These are phyloP conservation scores for Metarhizium brunneum DNA, from an alignment of 2,329 filamentous ascomycete species.

Conservation along the genomic window DNA sequence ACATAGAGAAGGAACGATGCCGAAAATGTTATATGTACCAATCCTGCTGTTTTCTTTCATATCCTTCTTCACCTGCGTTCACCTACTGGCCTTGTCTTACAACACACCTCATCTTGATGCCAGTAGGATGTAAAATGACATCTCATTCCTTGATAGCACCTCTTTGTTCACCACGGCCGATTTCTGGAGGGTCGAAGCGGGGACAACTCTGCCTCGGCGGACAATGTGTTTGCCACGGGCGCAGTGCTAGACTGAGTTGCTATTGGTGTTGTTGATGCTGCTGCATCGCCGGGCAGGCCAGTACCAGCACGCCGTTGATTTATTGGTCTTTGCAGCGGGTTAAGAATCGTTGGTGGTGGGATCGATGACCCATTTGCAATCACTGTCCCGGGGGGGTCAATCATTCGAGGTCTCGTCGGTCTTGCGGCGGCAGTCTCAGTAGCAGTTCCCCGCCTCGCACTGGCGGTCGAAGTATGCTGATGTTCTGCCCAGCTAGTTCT, in stretches of 20 bases:
- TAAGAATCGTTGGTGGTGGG: slow-evolving; percentile 1
- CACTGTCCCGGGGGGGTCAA: background rate
- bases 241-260: background rate
- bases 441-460: background rate
- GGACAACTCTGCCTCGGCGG: background rate
- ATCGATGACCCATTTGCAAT: slow-evolving; percentile 4
- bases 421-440: background rate
- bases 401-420: background rate
- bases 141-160: background rate
- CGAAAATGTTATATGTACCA: background rate
- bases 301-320: background rate
- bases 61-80: background rate
- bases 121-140: background rate
- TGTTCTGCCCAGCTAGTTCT: background rate
- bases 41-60: background rate
- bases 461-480: background rate
- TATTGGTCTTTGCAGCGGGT: background rate
- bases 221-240: background rate
- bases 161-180: slow-evolving; percentile 4
- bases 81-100: background rate
- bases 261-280: background rate
- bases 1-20: background rate
- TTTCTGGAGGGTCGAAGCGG: slow-evolving; percentile 1
- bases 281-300: background rate
- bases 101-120: background rate